These are phyloP conservation scores for Emericellopsis atlantica DNA, from an alignment of 2,329 filamentous ascomycete genomes.

Conservation along the genomic window DNA sequence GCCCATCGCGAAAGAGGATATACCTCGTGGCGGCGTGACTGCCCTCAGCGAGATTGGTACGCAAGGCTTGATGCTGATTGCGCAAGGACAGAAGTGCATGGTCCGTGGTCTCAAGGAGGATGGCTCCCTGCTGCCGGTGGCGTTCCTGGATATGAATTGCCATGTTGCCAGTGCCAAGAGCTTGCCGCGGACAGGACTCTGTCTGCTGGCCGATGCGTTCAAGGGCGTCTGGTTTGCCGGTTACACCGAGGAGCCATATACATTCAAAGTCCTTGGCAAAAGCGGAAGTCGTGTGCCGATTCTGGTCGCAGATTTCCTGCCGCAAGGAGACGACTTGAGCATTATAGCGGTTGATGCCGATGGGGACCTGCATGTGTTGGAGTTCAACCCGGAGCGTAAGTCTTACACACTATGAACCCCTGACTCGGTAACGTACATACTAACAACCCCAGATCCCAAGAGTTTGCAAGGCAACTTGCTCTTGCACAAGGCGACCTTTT, in stretches of 20 bases:
- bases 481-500: constrained; percentile 78
- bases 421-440: not conserved
- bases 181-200: constrained; percentile 71
- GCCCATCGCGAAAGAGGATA: constrained; percentile 77
- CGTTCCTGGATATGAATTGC: constrained; percentile 95
- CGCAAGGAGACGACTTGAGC: constrained; percentile 70
- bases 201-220: constrained; percentile 77
- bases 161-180: constrained; percentile 81
- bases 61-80: constrained; percentile 77
- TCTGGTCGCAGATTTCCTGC: constrained; percentile 74
- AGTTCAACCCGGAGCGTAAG: constrained; percentile 91
- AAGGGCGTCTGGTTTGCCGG: constrained; percentile 95
- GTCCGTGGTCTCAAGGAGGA: constrained; percentile 93
- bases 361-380: constrained; percentile 75
- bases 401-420: constrained; percentile 8
- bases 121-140: constrained; percentile 80
- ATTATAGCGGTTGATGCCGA: constrained; percentile 76
- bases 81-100: constrained; percentile 96
- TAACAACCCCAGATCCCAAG: constrained; percentile 58
- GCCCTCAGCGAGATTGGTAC: constrained; percentile 74
- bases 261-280: constrained; percentile 87
- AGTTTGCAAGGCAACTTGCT: constrained; percentile 81
- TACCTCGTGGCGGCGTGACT: constrained; percentile 83
- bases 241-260: constrained; percentile 94
- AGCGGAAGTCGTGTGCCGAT: constrained; percentile 67